Evolutionary conservation across 139 green algal species (phyloP), one percentile per base, ranked within the genome.

Genomic region (Gonium pectorale): DNA sequence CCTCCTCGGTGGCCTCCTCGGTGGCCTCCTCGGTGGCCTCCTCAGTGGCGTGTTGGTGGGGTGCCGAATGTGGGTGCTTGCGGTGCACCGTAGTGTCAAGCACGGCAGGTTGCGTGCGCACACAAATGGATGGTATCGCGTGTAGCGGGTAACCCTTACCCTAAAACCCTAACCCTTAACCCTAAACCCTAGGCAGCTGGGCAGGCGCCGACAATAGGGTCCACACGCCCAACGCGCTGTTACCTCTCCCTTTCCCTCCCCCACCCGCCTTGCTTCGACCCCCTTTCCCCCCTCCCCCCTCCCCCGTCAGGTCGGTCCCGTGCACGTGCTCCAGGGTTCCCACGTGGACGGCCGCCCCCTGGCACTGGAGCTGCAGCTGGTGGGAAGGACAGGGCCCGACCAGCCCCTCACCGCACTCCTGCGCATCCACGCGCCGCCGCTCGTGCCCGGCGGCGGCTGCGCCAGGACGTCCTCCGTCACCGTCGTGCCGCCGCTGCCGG

Each of bases 291-390:
- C 37, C 40, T 24, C 40, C 24, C 67, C 31, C 22, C 68, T 27
- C 13, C 37, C 35, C 38, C n/a, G 9, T 8, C 73, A 81, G 73
- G 73, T 81, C 40, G 75, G 75, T 6, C 75, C 75, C 1, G 27
- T 71, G 75, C 75, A 82, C 43, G 29, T 72, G n/a, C 75, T 82
- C 13, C 59, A 60, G 3, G 75, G 19, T 41, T 24, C 35, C 29
- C 75, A 82, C 75, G n/a, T 41, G 17, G 75, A 82, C 59, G 75
- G 75, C 46, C 27, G 46, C 17, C 75, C 75, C 9, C n/a, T 82
- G 5, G 9, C 35, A 41, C 15, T 82, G 41, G 56, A 64, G 0
- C 8, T 82, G 13, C 75, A 82, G n/a, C 41, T 82, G n/a, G 75
- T 82, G 40, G 75, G 59, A 38, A 82, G 71, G 59, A 59, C 75